Base-by-base conservation (phyloP, 805 yeast species). In the Torulaspora delbrueckii region DNA sequence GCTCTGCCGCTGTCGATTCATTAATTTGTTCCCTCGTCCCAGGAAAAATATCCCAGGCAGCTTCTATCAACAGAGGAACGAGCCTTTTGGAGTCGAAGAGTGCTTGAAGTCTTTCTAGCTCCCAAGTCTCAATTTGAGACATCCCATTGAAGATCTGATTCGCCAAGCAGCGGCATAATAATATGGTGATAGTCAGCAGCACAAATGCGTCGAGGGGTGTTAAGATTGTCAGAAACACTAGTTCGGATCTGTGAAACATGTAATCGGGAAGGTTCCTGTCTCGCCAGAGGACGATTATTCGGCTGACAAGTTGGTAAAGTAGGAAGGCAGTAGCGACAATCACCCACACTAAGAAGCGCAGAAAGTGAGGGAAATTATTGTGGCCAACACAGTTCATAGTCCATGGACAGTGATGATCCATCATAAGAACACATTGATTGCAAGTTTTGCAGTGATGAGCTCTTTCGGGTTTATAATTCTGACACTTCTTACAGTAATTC, bases 391-490 rank as follows among this genome's bases (percentile, higher is more conserved):
- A 90, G 60, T 86, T 90, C 63, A 79, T 77, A 0, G 96, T 87
- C 96, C 96, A 90, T 0, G 96, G 96, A 48, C 84, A 82, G 67
- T 89, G 96, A 62, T 89, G 97, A 63, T 89, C 97, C 96, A 89
- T 90, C 59, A 78, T 77, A 46, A 89, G 62, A n/a, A 89, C 82
- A 64, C 96, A 89, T 33, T 59, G 62, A 9, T 76, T 71, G 59
- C 95, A 87, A 1, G 78, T 75, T 55, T 83, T 83, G 63, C 96
- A 89, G 67, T 89, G 96, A 60, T 89, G 96, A 3, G 87, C 59
- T 49, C 96, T 67, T 58, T 83, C 91, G 0, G 96, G 96, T 60
- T 89, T 89, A 65, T 75, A 80, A 32, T 63, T 66, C 32, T 79
- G 54, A 64, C 96, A 89, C 61, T 86, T 87, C 46, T 72, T 66